These are phyloP conservation scores for Fusarium sarcochroum DNA, from an alignment of 2,329 filamentous ascomycete genomes.

Conservation along the genomic window DNA sequence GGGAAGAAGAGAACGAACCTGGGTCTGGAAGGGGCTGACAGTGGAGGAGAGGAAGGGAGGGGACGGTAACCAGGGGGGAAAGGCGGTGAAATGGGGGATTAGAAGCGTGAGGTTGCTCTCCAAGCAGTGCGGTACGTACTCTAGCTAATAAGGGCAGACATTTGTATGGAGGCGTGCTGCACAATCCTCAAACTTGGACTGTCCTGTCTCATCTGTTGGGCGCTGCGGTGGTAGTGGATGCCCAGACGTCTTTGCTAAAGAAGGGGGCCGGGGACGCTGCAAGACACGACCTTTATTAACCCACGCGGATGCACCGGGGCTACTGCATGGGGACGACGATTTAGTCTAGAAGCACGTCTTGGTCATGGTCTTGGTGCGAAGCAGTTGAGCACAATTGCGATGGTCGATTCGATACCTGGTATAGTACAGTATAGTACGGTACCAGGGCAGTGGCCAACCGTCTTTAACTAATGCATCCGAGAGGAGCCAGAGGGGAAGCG, in stretches of 20 bases:
- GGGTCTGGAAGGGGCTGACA: conserved; percentile 35
- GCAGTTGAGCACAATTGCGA: conserved; percentile 21
- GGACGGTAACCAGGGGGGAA: conserved; percentile 35
- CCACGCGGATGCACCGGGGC: conserved; percentile 44
- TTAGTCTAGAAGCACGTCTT: conserved; percentile 43
- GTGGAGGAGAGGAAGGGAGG: conserved; percentile 38
- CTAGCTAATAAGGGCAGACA: conserved; percentile 19
- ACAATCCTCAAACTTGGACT: conserved; percentile 24
- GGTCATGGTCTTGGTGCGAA: no score
- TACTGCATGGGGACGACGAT: conserved; percentile 43
- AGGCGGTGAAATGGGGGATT: conserved; percentile 48
- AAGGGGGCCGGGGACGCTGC: conserved; percentile 38
- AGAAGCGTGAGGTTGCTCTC: conserved; percentile 17
- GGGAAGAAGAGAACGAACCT: conserved; percentile 34
- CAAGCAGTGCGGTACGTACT: conserved; percentile 14
- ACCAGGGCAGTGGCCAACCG: conserved; percentile 38
- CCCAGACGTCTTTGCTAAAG: conserved; percentile 20
- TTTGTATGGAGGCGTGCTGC: conserved; percentile 33
- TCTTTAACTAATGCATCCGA: conserved; percentile 36
- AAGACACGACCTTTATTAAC: conserved; percentile 45
- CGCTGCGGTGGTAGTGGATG: conserved; percentile 40
- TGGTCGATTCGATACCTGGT: conserved; percentile 25
- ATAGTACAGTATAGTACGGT: conserved; percentile 14
- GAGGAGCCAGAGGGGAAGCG: conserved; percentile 29
- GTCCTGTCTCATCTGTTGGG: conserved; percentile 33